These are phyloP conservation scores for Entomortierella beljakovae DNA, from an alignment of 192 early-diverging fungal species.

Conservation along the genomic window DNA sequence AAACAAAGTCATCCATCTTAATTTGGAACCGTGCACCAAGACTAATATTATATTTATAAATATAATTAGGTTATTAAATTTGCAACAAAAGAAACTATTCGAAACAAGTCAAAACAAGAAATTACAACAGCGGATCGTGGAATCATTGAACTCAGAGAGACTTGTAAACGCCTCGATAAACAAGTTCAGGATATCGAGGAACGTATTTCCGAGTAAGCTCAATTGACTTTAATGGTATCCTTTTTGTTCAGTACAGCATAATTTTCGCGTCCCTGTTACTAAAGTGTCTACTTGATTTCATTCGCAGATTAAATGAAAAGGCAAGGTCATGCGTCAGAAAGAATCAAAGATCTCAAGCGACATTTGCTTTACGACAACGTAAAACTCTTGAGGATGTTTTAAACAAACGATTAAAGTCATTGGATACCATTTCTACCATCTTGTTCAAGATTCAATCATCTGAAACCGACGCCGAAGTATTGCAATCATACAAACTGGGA, in stretches of 20 bases:
- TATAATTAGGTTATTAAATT: conserved; percentile 47
- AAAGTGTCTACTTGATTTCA: background rate
- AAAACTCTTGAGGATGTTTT: conserved; percentile 65
- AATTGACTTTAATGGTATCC: background rate
- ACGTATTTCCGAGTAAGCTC: conserved; percentile 62
- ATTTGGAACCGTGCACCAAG: background rate
- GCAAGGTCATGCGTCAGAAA: conserved; percentile 54
- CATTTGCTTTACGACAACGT: conserved; percentile 65
- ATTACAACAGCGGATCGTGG: conserved; percentile 69
- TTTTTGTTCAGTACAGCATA: conserved; percentile 1
- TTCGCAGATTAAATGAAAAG: conserved; percentile 48
- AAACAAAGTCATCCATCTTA: background rate
- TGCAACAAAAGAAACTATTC: conserved; percentile 33
- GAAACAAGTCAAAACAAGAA: conserved; percentile 36
- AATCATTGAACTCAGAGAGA: conserved; percentile 66
- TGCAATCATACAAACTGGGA: conserved; percentile 70
- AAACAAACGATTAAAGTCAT: conserved; percentile 64
- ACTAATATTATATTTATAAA: background rate
- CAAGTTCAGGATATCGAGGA: conserved; percentile 73
- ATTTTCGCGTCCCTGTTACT: background rate
- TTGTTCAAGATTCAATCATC: conserved; percentile 72
- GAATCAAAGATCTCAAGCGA: conserved; percentile 64
- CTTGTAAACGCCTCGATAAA: conserved; percentile 57
- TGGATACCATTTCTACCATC: conserved; percentile 71
- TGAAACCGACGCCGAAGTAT: conserved; percentile 71